Evolutionary conservation across 164 flowering plant species (phyloP).

Genomic region (Aristolochia fimbriata): DNA sequence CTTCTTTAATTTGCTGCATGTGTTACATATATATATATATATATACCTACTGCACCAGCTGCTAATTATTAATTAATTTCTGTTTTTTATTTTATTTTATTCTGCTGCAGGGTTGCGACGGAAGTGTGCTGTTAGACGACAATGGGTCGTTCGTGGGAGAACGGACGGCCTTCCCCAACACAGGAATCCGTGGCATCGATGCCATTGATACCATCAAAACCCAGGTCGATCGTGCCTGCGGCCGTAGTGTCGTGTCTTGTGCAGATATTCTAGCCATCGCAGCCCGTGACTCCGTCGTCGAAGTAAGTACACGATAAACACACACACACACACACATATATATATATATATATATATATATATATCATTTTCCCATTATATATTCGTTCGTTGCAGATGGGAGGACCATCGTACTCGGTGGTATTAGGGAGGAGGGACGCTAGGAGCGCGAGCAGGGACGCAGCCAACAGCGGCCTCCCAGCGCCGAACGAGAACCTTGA

Average conservation of each 20-base stretch:
- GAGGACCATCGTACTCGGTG: conserved; percentile 34
- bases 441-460: conserved; percentile 20
- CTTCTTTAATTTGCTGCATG: no score
- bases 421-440: conserved; percentile 39
- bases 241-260: conserved; percentile 19
- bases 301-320: conserved; percentile 12
- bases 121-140: conserved; percentile 11
- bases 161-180: conserved; percentile 7
- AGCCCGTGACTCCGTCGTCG: conserved; percentile 20
- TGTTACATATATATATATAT: no score
- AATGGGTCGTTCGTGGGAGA: conserved; percentile 12
- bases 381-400: conserved; percentile 19
- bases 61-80: background rate
- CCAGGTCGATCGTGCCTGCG: conserved; percentile 20
- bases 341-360: no score
- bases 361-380: no score
- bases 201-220: conserved; percentile 16
- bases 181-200: conserved; percentile 7
- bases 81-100: no score
- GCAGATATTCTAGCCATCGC: conserved; percentile 23
- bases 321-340: no score
- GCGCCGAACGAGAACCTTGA: conserved; percentile 12
- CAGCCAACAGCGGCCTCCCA: conserved; percentile 26
- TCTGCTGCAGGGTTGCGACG: conserved; percentile 15
- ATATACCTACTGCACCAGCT: no score